Percentiles rank a stretch among this genome's conserved stretches.
Evolutionary conservation across 23 red algal genomes (phyloP).

Genomic region (Chondrus crispus): DNA sequence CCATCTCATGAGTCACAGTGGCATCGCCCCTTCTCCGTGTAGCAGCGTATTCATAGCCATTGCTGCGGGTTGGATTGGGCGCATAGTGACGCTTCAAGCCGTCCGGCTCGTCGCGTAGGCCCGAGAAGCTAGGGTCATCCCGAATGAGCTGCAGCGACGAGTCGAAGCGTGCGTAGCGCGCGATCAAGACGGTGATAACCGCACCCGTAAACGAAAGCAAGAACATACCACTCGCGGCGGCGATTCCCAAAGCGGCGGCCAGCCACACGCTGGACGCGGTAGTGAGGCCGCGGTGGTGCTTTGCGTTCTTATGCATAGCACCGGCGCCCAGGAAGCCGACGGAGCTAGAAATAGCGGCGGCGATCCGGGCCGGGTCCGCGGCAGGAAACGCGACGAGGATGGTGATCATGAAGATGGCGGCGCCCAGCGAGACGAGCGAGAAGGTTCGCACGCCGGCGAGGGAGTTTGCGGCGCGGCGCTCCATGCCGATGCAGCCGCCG

Average conservation of each 20-base stretch:
- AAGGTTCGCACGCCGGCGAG: conserved; percentile 68
- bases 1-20: too few species aligned
- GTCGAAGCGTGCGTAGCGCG: conserved; percentile 52
- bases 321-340: conserved; percentile 78
- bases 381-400: conserved; percentile 47
- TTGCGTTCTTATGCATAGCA: conserved; percentile 53
- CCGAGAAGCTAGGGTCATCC: neutral
- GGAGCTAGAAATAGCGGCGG: conserved; percentile 45
- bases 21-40: too few species aligned
- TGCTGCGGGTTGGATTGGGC: too few species aligned
- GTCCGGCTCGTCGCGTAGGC: neutral
- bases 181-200: conserved; percentile 51
- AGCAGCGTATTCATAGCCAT: neutral
- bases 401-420: conserved; percentile 62
- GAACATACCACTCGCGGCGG: conserved; percentile 48
- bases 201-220: conserved; percentile 48
- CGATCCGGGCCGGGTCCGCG: conserved; percentile 55
- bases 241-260: conserved; percentile 71
- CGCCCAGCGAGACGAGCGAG: conserved; percentile 55
- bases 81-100: neutral
- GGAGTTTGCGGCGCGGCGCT: conserved; percentile 59
- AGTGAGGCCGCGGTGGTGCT: conserved; percentile 26
- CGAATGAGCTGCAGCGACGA: conserved; percentile 50
- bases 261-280: conserved; percentile 78
- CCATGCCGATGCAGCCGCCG: conserved; percentile 71